phyloP scores from a whole-genome alignment of 495 filamentous ascomycete species.

The Pyrenula aspistea region DNA sequence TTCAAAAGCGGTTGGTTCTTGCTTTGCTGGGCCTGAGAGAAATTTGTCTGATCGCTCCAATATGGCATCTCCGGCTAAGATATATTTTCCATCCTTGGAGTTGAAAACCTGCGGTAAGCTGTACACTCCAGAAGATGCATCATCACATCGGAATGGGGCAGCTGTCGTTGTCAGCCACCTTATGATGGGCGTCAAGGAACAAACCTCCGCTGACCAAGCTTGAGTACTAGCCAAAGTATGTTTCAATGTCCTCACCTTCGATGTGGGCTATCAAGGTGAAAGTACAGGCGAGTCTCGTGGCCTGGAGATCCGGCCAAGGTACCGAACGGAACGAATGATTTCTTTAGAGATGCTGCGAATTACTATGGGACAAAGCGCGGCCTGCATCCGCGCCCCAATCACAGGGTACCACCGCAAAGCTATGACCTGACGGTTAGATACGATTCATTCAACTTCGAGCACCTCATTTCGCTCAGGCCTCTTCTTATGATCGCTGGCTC shows the following conservation, averaged over 20 bases:
- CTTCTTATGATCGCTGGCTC: conserved; percentile 25
- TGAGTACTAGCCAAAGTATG: conserved; percentile 14
- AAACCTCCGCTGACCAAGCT: conserved; percentile 21
- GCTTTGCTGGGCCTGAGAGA: no score
- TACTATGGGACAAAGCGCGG: conserved; percentile 16
- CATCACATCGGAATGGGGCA: conserved; percentile 14
- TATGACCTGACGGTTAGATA: conserved; percentile 21
- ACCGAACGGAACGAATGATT: conserved; percentile 4
- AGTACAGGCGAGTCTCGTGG: conserved; percentile 19
- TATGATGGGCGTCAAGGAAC: conserved; percentile 25
- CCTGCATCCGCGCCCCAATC: conserved; percentile 8
- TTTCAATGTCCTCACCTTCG: conserved; percentile 22
- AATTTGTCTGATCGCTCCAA: no score
- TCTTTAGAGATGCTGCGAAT: conserved; percentile 8
- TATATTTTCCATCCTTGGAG: conserved; percentile 9
- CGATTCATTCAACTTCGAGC: conserved; percentile 16
- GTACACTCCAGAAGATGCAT: conserved; percentile 6
- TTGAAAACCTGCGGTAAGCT: conserved; percentile 8
- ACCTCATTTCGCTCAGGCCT: conserved; percentile 20
- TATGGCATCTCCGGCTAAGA: conserved; percentile 8
- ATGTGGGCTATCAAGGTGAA: conserved; percentile 27
- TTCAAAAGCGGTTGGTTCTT: no score
- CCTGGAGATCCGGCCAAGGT: conserved; percentile 23
- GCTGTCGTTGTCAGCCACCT: conserved; percentile 26
- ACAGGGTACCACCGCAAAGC: conserved; percentile 9